Conservation (phyloP, 2,329 filamentous ascomycete species). For the Coniochaeta pulveracea region DNA sequence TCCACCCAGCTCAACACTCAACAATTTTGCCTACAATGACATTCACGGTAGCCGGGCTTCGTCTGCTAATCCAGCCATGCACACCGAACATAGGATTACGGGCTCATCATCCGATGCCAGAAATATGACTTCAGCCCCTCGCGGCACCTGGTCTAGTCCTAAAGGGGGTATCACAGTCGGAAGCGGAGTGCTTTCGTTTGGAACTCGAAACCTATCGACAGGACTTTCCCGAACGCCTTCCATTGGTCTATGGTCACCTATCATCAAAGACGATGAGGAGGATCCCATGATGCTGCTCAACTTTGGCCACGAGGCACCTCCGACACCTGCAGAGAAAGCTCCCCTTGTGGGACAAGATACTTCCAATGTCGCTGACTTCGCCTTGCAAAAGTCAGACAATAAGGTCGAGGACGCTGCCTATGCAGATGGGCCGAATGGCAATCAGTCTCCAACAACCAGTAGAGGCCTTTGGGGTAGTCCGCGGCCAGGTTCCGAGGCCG, state of each 20-base stretch:
- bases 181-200: constrained; percentile 24
- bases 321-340: background rate
- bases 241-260: constrained; percentile 35
- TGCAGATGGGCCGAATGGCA: constrained; percentile 17
- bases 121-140: no score
- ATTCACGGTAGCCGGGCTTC: constrained; percentile 27
- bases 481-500: constrained; percentile 30
- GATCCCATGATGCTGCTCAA: constrained; percentile 39
- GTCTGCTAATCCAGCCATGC: constrained; percentile 30
- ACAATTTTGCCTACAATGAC: constrained; percentile 12
- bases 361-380: background rate
- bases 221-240: constrained; percentile 26
- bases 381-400: background rate
- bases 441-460: constrained; percentile 23
- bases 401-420: constrained; percentile 4
- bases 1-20: constrained; percentile 23
- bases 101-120: no score
- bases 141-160: constrained; percentile 14
- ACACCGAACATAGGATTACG: no score
- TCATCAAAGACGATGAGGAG: constrained; percentile 15
- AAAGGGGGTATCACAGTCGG: constrained; percentile 25
- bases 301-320: constrained; percentile 35
- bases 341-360: no score
- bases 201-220: constrained; percentile 9
- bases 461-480: constrained; percentile 32